These are phyloP conservation scores for Lentinus tigrinus DNA, from an alignment of 768 basidiomycete genomes.

Conservation along the genomic window DNA sequence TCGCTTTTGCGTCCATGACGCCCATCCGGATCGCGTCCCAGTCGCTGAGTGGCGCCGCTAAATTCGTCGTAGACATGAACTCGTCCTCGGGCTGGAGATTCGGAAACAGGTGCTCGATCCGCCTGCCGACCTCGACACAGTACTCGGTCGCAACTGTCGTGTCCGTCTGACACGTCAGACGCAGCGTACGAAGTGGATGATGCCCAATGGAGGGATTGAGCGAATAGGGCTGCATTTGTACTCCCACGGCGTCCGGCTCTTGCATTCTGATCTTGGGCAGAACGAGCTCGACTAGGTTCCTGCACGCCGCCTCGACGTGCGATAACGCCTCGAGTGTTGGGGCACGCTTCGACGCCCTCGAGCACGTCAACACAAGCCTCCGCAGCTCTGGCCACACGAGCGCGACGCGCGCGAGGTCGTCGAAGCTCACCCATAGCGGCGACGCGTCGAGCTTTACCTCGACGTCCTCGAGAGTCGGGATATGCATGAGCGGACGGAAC, in stretches of 20 bases:
- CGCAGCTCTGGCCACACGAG: neutral
- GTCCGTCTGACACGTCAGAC: neutral
- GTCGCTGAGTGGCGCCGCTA: neutral
- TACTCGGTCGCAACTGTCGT: neutral
- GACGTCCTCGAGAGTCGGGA: conserved; percentile 6
- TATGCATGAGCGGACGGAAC: neutral
- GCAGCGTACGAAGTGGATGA: conserved; percentile 1
- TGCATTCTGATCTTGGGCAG: conserved; percentile 6
- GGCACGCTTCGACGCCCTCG: neutral
- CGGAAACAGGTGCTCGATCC: conserved; percentile 7
- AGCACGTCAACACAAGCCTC: conserved; percentile 2
- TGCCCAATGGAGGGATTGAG: neutral
- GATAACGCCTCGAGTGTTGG: neutral
- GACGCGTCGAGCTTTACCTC: conserved; percentile 1
- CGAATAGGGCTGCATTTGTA: neutral
- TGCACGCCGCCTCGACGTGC: neutral
- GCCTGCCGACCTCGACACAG: neutral
- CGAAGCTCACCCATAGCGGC: neutral
- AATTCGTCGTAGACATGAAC: neutral
- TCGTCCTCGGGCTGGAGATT: neutral
- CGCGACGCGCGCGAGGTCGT: neutral
- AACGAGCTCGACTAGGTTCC: neutral
- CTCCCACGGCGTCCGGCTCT: neutral
- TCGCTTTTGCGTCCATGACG: neutral
- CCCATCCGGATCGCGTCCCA: conserved; percentile 9